Evolutionary conservation across 371 early-diverging fungal species (phyloP).

Genomic region (Cokeromyces recurvatus): DNA sequence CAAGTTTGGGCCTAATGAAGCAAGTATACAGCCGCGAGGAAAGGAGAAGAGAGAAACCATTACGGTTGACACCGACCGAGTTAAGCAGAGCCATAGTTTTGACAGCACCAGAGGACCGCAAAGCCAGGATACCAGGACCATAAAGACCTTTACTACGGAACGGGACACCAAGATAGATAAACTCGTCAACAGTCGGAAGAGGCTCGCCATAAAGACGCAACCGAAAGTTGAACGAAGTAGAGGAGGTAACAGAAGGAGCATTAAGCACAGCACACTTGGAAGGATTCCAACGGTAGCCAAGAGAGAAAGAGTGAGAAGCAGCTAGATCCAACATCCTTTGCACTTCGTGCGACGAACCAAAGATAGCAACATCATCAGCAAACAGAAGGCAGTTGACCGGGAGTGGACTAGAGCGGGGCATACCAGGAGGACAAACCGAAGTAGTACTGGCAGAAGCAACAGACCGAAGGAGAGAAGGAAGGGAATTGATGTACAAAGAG

Average conservation of each 20-base stretch:
- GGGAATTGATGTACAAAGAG: conserved; percentile 22
- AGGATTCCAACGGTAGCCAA: conserved; percentile 26
- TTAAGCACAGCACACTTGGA: conserved; percentile 21
- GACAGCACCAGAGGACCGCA: background rate
- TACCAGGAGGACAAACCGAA: background rate
- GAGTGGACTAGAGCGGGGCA: background rate
- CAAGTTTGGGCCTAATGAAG: conserved; percentile 19
- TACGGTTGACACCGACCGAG: background rate
- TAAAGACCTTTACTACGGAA: background rate
- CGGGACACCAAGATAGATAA: conserved; percentile 10
- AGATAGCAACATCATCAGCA: conserved; percentile 29
- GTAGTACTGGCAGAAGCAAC: background rate
- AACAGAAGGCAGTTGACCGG: conserved; percentile 14
- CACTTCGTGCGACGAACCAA: conserved; percentile 11
- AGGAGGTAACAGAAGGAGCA: background rate
- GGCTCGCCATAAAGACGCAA: background rate
- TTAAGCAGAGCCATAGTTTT: conserved; percentile 1
- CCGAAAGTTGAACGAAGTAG: conserved; percentile 1
- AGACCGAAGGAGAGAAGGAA: conserved; percentile 7
- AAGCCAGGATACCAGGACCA: conserved; percentile 1
- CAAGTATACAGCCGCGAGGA: background rate
- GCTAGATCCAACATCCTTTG: conserved; percentile 10
- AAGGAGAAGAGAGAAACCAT: background rate
- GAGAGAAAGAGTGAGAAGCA: conserved; percentile 9
- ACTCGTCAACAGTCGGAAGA: background rate